Percentiles rank a stretch among this genome's conserved stretches.
phyloP scores from a whole-genome alignment of 257 asterid genomes.

The Nicotiana otophora region DNA sequence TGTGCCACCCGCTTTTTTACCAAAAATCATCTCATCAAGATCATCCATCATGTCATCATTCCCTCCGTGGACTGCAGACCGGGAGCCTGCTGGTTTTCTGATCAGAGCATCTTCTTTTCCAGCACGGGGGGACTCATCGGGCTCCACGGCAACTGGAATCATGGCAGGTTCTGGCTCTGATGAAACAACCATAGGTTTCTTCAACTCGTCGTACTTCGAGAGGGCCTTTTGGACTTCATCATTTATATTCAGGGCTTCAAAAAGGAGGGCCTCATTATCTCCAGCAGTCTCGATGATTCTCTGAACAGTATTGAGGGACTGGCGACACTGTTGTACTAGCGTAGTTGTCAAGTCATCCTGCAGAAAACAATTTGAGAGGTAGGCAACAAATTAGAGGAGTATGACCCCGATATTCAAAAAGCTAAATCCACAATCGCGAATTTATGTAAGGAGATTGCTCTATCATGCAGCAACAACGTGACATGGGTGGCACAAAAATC shows the following conservation, averaged over 20 bases:
- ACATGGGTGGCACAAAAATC: background rate
- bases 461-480: background rate
- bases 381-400: background rate
- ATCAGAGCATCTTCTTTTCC: conserved; percentile 59
- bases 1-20: conserved; percentile 62
- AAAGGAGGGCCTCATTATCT: conserved; percentile 85
- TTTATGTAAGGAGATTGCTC: background rate
- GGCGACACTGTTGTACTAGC: conserved; percentile 75
- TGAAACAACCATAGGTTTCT: conserved; percentile 45
- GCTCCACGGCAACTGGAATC: conserved; percentile 88
- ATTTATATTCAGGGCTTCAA: conserved; percentile 88
- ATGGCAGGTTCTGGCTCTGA: conserved; percentile 82
- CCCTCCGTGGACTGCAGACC: conserved; percentile 40
- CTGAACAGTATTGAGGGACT: conserved; percentile 74
- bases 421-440: background rate
- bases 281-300: conserved; percentile 78
- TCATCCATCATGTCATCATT: conserved; percentile 92
- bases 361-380: background rate
- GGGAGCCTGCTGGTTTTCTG: conserved; percentile 49
- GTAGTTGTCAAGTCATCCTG: conserved; percentile 88
- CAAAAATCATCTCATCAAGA: conserved; percentile 97
- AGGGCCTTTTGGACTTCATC: conserved; percentile 87
- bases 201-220: conserved; percentile 74
- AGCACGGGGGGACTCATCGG: conserved; percentile 60
- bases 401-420: background rate